Evolutionary conservation across 2,329 filamentous ascomycete species (phyloP), one percentile per base, ranked within the genome.

Genomic region (Epichloe hybrida): DNA sequence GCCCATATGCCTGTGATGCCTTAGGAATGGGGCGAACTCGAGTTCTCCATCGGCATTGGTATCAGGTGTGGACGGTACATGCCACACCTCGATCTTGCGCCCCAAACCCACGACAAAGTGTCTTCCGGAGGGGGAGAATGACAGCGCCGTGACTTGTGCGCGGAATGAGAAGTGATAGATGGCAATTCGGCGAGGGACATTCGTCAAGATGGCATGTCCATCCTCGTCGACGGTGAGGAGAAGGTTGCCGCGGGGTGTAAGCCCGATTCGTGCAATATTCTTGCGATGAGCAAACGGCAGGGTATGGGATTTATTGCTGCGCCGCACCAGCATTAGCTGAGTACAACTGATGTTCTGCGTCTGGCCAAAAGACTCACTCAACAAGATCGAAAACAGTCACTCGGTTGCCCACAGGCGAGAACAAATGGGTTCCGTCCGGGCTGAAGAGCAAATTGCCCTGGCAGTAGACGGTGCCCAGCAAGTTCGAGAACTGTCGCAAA

Each of bases 131-230:
- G 91, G 91, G 21, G 93, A 89, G 62, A 98, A 98, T 1, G 87
- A 79, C 36, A 98, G 81, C 0, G 90, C 83, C 13, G 88, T 87
- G 39, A 95, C 83, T 13, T 81, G 72, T n/a, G 80, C 77, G 61
- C 85, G 86, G 70, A 98, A 94, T n/a, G 91, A 90, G 67, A 98
- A 96, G 68, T 96, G 84, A 63, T 97, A 94, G 49, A 98, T 82
- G 5, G 85, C 79, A 57, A 96, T 85, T 56, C 89, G 82, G 55
- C 91, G 84, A 31, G 80, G 82, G 38, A 97, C 82, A 63, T 96
- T 95, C 50, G 90, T 95, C 55, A 98, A 75, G 50, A 98, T 95
- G 35, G 91, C 89, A 61, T 86, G 85, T 53, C 93, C 93, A 74
- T 95, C 87, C 69, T 96, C 86, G 71, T 98, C 94, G 57, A 98